phyloP scores from a whole-genome alignment of 768 basidiomycete species.

The Dentipellis sp. region DNA sequence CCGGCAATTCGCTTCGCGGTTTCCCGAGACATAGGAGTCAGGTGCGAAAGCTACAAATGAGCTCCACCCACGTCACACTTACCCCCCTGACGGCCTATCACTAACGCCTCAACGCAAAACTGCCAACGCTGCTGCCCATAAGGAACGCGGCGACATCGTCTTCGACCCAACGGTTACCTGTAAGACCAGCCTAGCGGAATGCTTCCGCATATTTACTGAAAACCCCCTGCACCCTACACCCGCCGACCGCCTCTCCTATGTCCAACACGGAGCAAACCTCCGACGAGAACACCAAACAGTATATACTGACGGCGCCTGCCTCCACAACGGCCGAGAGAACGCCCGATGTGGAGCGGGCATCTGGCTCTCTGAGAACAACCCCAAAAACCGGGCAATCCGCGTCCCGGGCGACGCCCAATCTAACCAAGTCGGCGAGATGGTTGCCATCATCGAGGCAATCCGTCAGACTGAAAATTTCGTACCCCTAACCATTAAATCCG shows the following conservation, averaged over 20 bases:
- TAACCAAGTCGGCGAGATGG: slow-evolving; percentile 12
- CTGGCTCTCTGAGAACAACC: neutral
- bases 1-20: too few relatives aligned
- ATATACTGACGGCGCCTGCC: slow-evolving; percentile 23
- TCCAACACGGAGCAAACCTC: too few relatives aligned
- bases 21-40: too few relatives aligned
- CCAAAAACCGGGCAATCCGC: neutral
- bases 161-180: slow-evolving; percentile 3
- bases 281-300: neutral
- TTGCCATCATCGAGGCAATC: slow-evolving; percentile 5
- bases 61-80: neutral
- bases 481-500: slow-evolving; percentile 12
- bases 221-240: neutral
- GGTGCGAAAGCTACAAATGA: too few relatives aligned
- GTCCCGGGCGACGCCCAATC: neutral
- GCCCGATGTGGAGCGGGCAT: slow-evolving; percentile 15
- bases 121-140: neutral
- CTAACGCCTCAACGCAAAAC: neutral
- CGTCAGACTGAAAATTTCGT: neutral
- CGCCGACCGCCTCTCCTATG: neutral
- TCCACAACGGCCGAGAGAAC: slow-evolving; percentile 12
- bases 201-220: neutral
- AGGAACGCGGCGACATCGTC: neutral
- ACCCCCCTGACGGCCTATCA: neutral
- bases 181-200: neutral